Base-by-base conservation (phyloP, 2,329 filamentous ascomycete genomes). In the Venturia carpophila region DNA sequence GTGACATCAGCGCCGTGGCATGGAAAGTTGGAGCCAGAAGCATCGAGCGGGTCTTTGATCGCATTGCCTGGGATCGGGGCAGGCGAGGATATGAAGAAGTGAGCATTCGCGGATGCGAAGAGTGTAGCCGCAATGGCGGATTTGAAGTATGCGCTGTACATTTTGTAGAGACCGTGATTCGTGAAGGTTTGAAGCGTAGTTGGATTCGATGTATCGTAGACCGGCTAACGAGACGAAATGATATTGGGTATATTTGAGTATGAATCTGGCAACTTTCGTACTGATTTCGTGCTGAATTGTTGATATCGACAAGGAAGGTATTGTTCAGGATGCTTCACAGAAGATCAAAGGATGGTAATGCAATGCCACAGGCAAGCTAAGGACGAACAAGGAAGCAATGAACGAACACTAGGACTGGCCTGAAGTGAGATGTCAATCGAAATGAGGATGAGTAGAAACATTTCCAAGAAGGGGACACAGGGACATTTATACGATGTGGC, bases 71-170 rank as follows among this genome's bases (percentile, higher is more conserved):
- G 73, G 68, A 84, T 92, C 0, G 91, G 91, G 3, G 79, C 73
- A 0, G 94, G 93, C 10, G 78, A 80, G 63, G 72, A 77, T 81
- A 97, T 87, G 49, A 83, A 78, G 82, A 97, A 88, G 76, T 97
- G 94, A 55, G 89, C 91, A 62, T 84, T 82, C 70, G 81, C 84
- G 64, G 83, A 70, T 67, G 84, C 77, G 69, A 83, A 81, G 71
- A 92, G 75, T 56, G 76, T 75, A 42, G 73, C 82, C 66, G 83
- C 69, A 49, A 65, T 45, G 69, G 80, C 79, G 71, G 83, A 75
- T 68, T 84, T 71, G 69, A 80, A 73, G 71, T 78, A 72, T 71
- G 84, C 84, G 67, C 76, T 82, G 78, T 80, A 78, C 74, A 77
- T 77, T 64, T 69, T 60, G 56, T 55, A 58, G 64, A 65, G 65